phyloP scores from a whole-genome alignment of 2,329 filamentous ascomycete species.

The Didymella pinodella region DNA sequence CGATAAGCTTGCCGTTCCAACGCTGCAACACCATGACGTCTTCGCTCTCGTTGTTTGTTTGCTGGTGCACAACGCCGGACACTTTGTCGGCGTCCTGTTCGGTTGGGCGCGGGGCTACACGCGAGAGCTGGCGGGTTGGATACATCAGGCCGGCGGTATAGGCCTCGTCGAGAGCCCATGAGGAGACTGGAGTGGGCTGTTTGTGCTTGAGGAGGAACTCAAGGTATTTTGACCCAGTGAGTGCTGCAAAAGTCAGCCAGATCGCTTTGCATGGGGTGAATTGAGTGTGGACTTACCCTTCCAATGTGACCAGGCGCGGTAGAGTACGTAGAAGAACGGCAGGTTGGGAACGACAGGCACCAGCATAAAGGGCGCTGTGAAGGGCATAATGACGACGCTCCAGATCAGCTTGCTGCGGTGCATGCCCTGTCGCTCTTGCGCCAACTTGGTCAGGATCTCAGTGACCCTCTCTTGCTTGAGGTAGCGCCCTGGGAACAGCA shows the following conservation, averaged over 20 bases:
- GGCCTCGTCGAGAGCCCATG: slow-evolving; percentile 73
- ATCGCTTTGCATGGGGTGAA: not conserved
- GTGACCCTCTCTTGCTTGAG: slow-evolving; percentile 71
- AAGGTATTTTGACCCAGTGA: slow-evolving; percentile 83
- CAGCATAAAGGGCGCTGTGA: slow-evolving; percentile 81
- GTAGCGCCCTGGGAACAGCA: slow-evolving; percentile 77
- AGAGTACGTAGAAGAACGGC: slow-evolving; percentile 95
- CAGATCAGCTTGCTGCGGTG: slow-evolving; percentile 81
- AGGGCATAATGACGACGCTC: slow-evolving; percentile 68
- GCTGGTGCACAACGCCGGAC: slow-evolving; percentile 48
- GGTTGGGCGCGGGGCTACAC: slow-evolving; percentile 50
- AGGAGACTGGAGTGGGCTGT: slow-evolving; percentile 71
- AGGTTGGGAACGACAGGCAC: slow-evolving; percentile 90
- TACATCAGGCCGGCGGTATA: slow-evolving; percentile 67
- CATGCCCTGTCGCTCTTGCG: slow-evolving; percentile 79
- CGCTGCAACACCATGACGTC: slow-evolving; percentile 60
- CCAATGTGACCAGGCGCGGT: slow-evolving; percentile 71
- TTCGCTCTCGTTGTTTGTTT: slow-evolving; percentile 52
- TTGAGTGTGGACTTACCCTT: slow-evolving; percentile 27
- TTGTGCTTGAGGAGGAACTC: slow-evolving; percentile 80
- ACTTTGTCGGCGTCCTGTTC: slow-evolving; percentile 51
- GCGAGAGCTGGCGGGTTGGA: slow-evolving; percentile 51
- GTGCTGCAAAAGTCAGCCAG: slow-evolving; percentile 57
- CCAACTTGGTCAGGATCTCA: slow-evolving; percentile 72
- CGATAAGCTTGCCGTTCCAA: slow-evolving; percentile 62